Evolutionary conservation across 129 eudicot genomes (phyloP).

Genomic region (Flaveria robusta): DNA sequence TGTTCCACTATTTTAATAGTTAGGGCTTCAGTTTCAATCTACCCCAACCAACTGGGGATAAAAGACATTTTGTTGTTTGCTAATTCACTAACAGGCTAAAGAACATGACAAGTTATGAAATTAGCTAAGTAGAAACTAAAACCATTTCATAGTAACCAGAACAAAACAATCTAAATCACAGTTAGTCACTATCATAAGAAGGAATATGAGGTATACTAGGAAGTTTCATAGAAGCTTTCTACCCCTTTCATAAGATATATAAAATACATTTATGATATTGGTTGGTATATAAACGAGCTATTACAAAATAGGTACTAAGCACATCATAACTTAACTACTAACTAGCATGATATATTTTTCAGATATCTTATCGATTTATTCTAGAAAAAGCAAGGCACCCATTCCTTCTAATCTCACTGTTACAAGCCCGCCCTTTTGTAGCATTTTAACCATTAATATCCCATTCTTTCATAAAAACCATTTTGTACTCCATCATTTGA

Average conservation of each 20-base stretch:
- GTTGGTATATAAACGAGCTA: not conserved
- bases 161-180: not conserved
- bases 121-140: not conserved
- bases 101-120: not conserved
- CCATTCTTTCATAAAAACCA: not conserved
- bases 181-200: not conserved
- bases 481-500: not conserved
- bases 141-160: not conserved
- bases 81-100: not conserved
- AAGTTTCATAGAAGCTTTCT: not conserved
- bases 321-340: not conserved
- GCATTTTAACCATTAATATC: not conserved
- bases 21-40: not conserved
- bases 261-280: not conserved
- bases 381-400: not conserved
- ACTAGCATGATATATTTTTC: not conserved
- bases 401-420: not conserved
- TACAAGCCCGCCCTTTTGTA: not conserved
- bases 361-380: not conserved
- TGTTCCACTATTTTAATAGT: not conserved
- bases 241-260: too few relatives aligned
- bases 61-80: not conserved
- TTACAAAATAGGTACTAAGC: not conserved
- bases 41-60: constrained; percentile 8
- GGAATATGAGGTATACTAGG: too few relatives aligned